Base-by-base conservation (phyloP, 148 eudicot species). In the Suaeda aralocaspica region DNA sequence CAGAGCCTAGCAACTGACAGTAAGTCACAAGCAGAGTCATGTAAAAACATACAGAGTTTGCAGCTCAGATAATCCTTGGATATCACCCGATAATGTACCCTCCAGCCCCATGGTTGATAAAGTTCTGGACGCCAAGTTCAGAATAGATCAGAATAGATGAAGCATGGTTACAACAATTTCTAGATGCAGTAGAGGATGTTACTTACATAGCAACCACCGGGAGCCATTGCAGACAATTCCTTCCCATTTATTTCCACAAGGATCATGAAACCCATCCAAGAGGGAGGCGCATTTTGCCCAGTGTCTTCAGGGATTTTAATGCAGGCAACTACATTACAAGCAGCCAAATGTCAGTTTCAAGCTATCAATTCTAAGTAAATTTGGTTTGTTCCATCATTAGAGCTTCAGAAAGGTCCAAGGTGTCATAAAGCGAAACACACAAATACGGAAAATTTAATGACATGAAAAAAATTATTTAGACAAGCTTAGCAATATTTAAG, bases 41-140 rank as follows among this genome's bases (percentile, higher is more conserved):
- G 48, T 33, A 44, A 73, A 59, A 62, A 74, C 91, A 46, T 87
- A 92, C 97, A 92, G 72, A 19, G 66, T 77, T 70, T 75, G 79
- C 78, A 92, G 72, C 68, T 84, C 91, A 0, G 86, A 69, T 53
- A 92, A 30, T n/a, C 21, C 63, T 29, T 48, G 53, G 68, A 92
- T 84, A 73, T 87, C 96, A 61, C 89, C 83, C 3, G 97, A 65
- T 22, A 92, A 80, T 48, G 50, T 76, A 60, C 97, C 97, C n/a
- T 29, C 71, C 75, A 89, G 73, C 44, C 76, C 76, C 68, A 77
- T 77, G 80, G 83, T 84, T 57, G 91, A 57, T 55, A 92, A 78
- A 60, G 77, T 71, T 72, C 96, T 92, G 83, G 30, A 74, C 80
- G 41, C 41, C 41, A 36, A 3, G 6, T 64, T 16, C 15, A 21